Evolutionary conservation across 768 basidiomycete genomes (phyloP).

Genomic region (Podaxis sp.): DNA sequence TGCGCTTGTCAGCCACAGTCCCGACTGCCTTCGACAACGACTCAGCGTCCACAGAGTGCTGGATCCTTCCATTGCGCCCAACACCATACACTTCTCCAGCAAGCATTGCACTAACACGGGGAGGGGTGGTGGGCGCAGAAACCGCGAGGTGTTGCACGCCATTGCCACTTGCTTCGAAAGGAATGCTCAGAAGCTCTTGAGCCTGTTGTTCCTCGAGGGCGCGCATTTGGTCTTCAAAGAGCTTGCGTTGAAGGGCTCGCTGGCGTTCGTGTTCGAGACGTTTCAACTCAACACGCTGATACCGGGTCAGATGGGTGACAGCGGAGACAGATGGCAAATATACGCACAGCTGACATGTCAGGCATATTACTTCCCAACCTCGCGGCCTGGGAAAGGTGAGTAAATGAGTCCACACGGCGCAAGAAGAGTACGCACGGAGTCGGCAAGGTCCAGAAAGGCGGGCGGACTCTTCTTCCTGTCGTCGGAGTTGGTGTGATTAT

Average conservation of each 20-base stretch:
- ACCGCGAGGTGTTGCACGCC: constrained; percentile 77
- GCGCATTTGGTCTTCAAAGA: constrained; percentile 98
- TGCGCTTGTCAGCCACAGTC: constrained; percentile 72
- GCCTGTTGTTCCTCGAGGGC: constrained; percentile 89
- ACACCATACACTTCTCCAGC: constrained; percentile 53
- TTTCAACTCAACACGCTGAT: constrained; percentile 78
- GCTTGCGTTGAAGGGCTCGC: constrained; percentile 78
- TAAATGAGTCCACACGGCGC: constrained; percentile 19
- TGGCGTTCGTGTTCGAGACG: constrained; percentile 91
- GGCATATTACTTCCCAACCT: constrained; percentile 83
- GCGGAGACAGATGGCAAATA: constrained; percentile 11
- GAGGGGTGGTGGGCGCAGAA: constrained; percentile 87
- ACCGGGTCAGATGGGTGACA: constrained; percentile 7
- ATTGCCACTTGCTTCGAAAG: constrained; percentile 57
- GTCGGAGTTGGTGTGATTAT: constrained; percentile 67
- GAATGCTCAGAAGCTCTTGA: constrained; percentile 77
- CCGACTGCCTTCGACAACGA: constrained; percentile 69
- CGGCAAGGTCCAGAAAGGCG: constrained; percentile 91
- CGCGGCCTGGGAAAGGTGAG: constrained; percentile 55
- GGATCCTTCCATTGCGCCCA: constrained; percentile 42
- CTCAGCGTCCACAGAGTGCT: constrained; percentile 59
- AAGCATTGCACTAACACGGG: constrained; percentile 72
- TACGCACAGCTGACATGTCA: constrained; percentile 82
- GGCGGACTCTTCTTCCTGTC: constrained; percentile 86
- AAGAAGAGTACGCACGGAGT: constrained; percentile 66